Conservation (phyloP, 2,329 filamentous ascomycete genomes). For the Cladophialophora bantiana region DNA sequence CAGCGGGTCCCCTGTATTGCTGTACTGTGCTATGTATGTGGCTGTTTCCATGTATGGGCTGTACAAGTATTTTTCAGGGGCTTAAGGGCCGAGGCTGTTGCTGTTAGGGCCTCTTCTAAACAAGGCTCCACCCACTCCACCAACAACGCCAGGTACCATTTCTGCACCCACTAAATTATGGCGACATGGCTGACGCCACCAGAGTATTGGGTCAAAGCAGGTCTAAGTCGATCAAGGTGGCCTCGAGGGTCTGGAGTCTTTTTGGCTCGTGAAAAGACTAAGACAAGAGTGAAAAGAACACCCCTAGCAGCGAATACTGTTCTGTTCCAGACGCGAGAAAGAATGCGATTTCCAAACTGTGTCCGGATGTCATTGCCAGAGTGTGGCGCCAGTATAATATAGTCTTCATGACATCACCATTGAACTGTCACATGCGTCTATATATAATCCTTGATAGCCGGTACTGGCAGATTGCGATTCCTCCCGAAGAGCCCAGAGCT, state of each 20-base stretch:
- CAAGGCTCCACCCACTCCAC: background rate
- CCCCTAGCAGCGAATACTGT: background rate
- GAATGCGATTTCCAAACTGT: background rate
- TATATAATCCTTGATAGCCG: too few relatives aligned
- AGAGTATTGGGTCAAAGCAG: background rate
- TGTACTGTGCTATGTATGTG: too few relatives aligned
- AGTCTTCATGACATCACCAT: background rate
- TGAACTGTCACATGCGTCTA: background rate
- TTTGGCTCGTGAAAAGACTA: background rate
- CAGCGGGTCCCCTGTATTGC: background rate
- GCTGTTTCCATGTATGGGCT: too few relatives aligned
- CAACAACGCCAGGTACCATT: background rate
- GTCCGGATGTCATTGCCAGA: background rate
- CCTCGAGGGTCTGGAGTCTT: background rate
- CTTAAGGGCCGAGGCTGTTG: background rate
- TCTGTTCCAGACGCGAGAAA: background rate
- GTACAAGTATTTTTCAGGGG: conserved; percentile 4
- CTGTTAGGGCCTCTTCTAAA: background rate
- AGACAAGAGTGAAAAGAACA: background rate
- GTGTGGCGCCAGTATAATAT: background rate
- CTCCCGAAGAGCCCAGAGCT: too few relatives aligned
- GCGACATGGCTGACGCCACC: background rate
- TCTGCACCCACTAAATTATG: conserved; percentile 5
- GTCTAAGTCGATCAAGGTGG: background rate
- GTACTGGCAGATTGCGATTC: too few relatives aligned